Evolutionary conservation across 2,329 filamentous ascomycete species (phyloP), one percentile per base, ranked within the genome.

Genomic region (Colletotrichum scovillei): DNA sequence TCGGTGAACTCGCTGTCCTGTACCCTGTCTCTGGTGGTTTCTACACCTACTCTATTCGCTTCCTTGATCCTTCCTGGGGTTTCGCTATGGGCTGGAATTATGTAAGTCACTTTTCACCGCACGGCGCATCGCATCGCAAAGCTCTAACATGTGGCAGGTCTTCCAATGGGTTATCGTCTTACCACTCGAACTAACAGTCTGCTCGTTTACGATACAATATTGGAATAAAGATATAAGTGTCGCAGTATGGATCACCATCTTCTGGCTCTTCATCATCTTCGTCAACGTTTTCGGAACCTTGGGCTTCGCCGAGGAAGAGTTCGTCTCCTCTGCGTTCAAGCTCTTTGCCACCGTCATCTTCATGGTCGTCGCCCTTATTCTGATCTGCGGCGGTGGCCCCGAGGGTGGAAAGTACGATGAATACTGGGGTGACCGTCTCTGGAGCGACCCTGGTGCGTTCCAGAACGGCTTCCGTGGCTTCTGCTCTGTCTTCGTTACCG

Each of bases 401-500:
- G 83, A 83, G 2, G 80, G 71, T 4, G 81, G 83, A 42, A 74
- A 77, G 3, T 87, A 86, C 75, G 79, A 79, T 75, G 75, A 83
- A 7, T 88, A 85, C 75, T 81, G 79, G 77, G 86, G 88, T 4
- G 81, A 82, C n/a, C 80, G 83, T 32, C 69, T 82, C 58, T 84
- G 86, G 85, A 78, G 84, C 74, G 77, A 83, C 2, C 82, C 85
- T 0, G 85, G 85, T 1, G 85, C 86, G 0, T 94, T 94, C 81
- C 85, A 92, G 81, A 89, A 93, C 76, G 92, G 92, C 35, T 93
- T 93, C 84, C 89, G 91, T 72, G 92, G 92, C 5, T 88, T 94
- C 75, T 93, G 91, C 80, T 88, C 86, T 74, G 90, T 92, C 71
- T 93, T 94, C 74, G 91, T 93, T 67, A 93, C 90, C 1, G 92